Base-by-base conservation (phyloP, 257 asterid species). In the Craterostigma plantagineum region DNA sequence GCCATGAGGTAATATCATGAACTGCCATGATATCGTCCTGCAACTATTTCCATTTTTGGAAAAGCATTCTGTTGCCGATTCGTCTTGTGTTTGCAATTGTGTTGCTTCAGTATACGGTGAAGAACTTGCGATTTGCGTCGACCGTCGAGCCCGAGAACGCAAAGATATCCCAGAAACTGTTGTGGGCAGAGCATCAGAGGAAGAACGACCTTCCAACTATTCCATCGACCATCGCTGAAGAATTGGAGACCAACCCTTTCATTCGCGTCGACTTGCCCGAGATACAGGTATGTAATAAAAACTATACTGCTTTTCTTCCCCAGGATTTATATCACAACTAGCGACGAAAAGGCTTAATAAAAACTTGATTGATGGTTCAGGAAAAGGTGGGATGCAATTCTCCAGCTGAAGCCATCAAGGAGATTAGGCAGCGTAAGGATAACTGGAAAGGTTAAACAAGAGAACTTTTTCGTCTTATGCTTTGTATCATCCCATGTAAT, bases 201-300 rank as follows among this genome's bases (percentile, higher is more conserved):
- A 54, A 42, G 57, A 35, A 49, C 3, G 69, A 73, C 47, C 86
- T 72, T 48, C 94, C 94, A 34, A 82, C 98, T 40, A 54, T 83
- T 62, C 98, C 98, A 45, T 90, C 98, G 10, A 90, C 91, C 37
- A 68, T 90, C 16, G 75, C 55, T 63, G 91, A 79, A 55, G 98
- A 48, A 70, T 53, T 79, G 30, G 84, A 79, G 69, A 79, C 79
- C 0, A 83, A 90, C 43, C 95, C 98, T 4, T 87, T 87, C 77
- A 68, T 87, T 85, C 92, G 95, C 45, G 95, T 69, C 46, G 91
- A 76, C 66, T 71, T 76, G 42, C 79, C 70, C 0, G 86, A 87
- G 59, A 64, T 87, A 64, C 95, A 87, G 95, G 98, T 87, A 65
- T 0, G 9, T 39, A n/a, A 11, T 13, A 27, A 46, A 45, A 9